phyloP scores from a whole-genome alignment of 805 yeast genomes.

The Debaryomyces maramus region DNA sequence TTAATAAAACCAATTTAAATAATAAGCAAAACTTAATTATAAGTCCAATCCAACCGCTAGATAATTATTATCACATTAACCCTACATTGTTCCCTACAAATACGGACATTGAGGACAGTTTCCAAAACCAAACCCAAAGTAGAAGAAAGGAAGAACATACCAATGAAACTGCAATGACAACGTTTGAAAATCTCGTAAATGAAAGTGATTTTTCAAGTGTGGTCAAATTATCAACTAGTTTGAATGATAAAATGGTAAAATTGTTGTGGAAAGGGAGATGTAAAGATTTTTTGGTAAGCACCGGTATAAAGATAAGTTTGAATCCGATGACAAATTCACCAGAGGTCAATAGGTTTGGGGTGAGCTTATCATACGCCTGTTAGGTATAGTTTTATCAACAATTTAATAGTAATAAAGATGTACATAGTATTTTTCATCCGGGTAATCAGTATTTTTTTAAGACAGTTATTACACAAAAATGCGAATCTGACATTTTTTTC shows the following conservation, averaged over 20 bases:
- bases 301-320: conserved; percentile 61
- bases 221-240: conserved; percentile 68
- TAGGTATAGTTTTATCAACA: conserved; percentile 18
- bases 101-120: conserved; percentile 6
- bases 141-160: not conserved
- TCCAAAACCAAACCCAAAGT: not conserved
- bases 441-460: conserved; percentile 1
- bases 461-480: conserved; percentile 1
- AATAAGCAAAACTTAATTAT: conserved; percentile 12
- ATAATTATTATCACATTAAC: conserved; percentile 27
- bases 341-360: conserved; percentile 52
- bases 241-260: conserved; percentile 60
- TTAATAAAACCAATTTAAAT: conserved; percentile 1
- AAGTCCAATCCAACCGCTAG: conserved; percentile 25
- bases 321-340: conserved; percentile 42
- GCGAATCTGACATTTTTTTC: conserved; percentile 2
- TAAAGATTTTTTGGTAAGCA: conserved; percentile 73
- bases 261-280: conserved; percentile 86
- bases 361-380: conserved; percentile 63
- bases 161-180: conserved; percentile 45
- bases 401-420: conserved; percentile 1
- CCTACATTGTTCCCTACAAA: conserved; percentile 20
- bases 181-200: conserved; percentile 51
- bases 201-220: conserved; percentile 66
- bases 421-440: conserved; percentile 1